Evolutionary conservation across 768 basidiomycete species (phyloP).

Genomic region (Termitomyces sp.): DNA sequence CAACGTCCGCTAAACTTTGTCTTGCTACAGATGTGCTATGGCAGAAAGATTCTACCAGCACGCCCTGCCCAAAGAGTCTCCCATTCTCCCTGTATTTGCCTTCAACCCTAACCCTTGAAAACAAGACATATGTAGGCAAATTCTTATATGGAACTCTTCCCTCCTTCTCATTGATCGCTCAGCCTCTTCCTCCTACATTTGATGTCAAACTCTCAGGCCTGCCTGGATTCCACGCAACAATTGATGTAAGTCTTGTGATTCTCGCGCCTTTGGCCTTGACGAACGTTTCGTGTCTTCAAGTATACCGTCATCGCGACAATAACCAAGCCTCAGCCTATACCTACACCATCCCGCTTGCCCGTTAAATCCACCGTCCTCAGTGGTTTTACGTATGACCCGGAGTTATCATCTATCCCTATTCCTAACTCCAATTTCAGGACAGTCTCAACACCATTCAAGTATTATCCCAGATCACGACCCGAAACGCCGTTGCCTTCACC

Average conservation of each 20-base stretch:
- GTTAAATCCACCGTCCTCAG: constrained; percentile 52
- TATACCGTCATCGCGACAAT: constrained; percentile 58
- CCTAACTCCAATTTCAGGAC: constrained; percentile 31
- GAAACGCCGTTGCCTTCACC: constrained; percentile 47
- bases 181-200: constrained; percentile 73
- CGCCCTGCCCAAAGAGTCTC: constrained; percentile 49
- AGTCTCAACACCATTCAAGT: constrained; percentile 54
- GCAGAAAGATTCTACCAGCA: constrained; percentile 42
- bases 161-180: constrained; percentile 2
- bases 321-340: constrained; percentile 38
- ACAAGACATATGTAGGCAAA: constrained; percentile 50
- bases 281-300: constrained; percentile 21
- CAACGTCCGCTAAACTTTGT: constrained; percentile 47
- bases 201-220: constrained; percentile 65
- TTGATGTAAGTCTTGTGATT: constrained; percentile 37
- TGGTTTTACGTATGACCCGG: constrained; percentile 46
- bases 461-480: constrained; percentile 65
- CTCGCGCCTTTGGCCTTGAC: background rate
- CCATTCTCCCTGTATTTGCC: constrained; percentile 59
- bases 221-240: constrained; percentile 67
- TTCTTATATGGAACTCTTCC: background rate
- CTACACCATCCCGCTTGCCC: constrained; percentile 32
- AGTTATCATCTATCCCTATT: background rate
- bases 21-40: constrained; percentile 54
- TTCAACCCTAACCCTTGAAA: constrained; percentile 51